Conservation (phyloP, 2,329 filamentous ascomycete genomes). For the Allantophomopsis lycopodina region DNA sequence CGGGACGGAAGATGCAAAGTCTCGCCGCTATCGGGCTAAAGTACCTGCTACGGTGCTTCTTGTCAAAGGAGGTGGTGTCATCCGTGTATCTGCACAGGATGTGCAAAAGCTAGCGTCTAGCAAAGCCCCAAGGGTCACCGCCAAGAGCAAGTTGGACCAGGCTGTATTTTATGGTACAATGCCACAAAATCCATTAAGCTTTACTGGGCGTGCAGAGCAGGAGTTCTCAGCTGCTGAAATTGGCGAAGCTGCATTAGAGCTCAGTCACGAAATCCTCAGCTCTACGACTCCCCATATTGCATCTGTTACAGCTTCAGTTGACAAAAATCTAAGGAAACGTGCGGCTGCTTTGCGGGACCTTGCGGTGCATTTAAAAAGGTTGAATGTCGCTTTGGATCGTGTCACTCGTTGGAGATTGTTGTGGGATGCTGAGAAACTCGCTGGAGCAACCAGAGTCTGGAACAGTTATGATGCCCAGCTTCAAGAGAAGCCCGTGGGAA, state of each 20-base stretch:
- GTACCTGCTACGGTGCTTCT: slow-evolving; percentile 48
- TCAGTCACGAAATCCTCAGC: slow-evolving; percentile 71
- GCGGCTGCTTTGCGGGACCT: slow-evolving; percentile 63
- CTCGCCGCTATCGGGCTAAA: slow-evolving; percentile 40
- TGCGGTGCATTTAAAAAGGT: slow-evolving; percentile 53
- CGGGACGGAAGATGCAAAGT: slow-evolving; percentile 30
- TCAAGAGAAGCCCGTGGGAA: slow-evolving; percentile 39
- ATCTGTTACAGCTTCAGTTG: slow-evolving; percentile 59
- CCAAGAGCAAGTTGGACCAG: slow-evolving; percentile 84
- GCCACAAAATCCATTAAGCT: slow-evolving; percentile 76
- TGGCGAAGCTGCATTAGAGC: slow-evolving; percentile 58
- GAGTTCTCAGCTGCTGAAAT: slow-evolving; percentile 59
- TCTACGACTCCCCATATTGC: slow-evolving; percentile 66
- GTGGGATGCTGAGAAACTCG: slow-evolving; percentile 84
- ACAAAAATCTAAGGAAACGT: slow-evolving; percentile 65
- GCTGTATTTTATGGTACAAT: slow-evolving; percentile 84
- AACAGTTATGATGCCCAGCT: slow-evolving; percentile 61
- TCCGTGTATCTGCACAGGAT: slow-evolving; percentile 45
- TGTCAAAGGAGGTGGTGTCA: slow-evolving; percentile 46
- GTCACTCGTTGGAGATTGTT: slow-evolving; percentile 66
- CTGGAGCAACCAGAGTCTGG: slow-evolving; percentile 70
- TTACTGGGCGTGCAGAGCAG: slow-evolving; percentile 53
- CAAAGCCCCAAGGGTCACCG: slow-evolving; percentile 50
- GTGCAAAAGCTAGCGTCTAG: slow-evolving; percentile 45
- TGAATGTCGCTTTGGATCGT: slow-evolving; percentile 52